phyloP scores from a whole-genome alignment of 306 rosid species.

The Malus orientalis region DNA sequence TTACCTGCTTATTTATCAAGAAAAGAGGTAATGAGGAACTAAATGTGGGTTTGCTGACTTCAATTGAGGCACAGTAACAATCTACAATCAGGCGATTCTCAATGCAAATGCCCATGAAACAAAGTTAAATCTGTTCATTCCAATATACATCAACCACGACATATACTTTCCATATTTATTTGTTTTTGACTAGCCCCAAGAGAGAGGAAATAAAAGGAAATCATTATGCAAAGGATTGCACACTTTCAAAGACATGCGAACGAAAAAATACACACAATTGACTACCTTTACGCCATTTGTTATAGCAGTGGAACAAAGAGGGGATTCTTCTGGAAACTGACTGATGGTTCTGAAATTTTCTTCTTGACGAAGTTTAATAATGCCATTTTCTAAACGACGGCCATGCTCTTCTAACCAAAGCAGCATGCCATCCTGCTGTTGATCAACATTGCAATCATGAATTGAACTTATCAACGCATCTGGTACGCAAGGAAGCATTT shows the following conservation, averaged over 20 bases:
- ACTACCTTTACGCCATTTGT: slow-evolving; percentile 78
- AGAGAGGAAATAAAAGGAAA: neutral
- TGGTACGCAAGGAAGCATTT: slow-evolving; percentile 84
- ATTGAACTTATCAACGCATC: slow-evolving; percentile 38
- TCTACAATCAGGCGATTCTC: neutral
- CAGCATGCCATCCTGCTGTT: slow-evolving; percentile 77
- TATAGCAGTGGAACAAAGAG: slow-evolving; percentile 62
- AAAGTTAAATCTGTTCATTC: neutral
- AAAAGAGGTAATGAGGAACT: neutral
- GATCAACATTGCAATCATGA: slow-evolving; percentile 26
- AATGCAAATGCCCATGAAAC: neutral
- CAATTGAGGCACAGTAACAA: neutral
- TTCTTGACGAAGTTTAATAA: slow-evolving; percentile 52
- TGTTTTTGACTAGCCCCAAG: slow-evolving; percentile 2
- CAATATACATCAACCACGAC: neutral
- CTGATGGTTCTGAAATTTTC: slow-evolving; percentile 37
- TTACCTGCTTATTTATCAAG: neutral
- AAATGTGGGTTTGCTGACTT: neutral
- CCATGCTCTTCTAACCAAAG: slow-evolving; percentile 92
- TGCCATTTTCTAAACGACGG: slow-evolving; percentile 61
- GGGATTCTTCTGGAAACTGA: slow-evolving; percentile 72
- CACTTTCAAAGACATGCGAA: neutral
- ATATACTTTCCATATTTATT: neutral
- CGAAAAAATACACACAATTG: neutral
- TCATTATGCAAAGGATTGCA: neutral